Evolutionary conservation across 2,329 filamentous ascomycete species (phyloP), one percentile per base, ranked within the genome.

Genomic region (Botrytis galanthina): DNA sequence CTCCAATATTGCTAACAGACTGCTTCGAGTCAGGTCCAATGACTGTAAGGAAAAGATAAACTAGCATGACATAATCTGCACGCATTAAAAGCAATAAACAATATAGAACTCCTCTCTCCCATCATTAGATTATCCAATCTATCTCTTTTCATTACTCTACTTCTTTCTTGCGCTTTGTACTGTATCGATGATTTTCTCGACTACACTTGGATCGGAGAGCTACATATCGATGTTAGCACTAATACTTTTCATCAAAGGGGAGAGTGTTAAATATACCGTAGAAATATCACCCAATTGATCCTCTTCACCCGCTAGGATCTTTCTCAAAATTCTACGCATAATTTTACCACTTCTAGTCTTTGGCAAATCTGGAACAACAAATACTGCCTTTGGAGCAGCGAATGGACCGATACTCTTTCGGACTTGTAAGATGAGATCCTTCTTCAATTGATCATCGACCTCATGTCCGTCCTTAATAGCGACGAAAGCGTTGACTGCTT

Each of bases 341-440:
- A 99, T 99, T 92, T 99, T 99, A 78, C 96, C 96, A 78, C 93
- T 97, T 79, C 96, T 89, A 54, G 96, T 99, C 90, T 99, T 98
- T 80, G 96, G 96, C 77, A 99, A 88, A 82, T 99, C 96, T 4
- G 94, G 92, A 62, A 99, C 93, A 72, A 97, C 89, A 82, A 91
- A 96, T 76, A 99, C 91, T 32, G 92, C 92, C 87, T 98, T 99
- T 76, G 96, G 96, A 46, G 96, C 95, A 6, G 96, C 96, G 82
- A 99, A 99, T 6, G 96, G 96, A 20, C 96, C 96, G 81, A 99
- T 99, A 78, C 93, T 97, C 88, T 97, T 97, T 81, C 96, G 92
- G 77, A 98, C 96, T 84, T 98, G 96, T 83, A 97, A 87, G 79
- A 97, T 90, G 76, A 98, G 89, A 81, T 98, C 96, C 85, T 98